These are phyloP conservation scores for Phlegmacium glaucopus DNA, from an alignment of 768 basidiomycete genomes.

Conservation along the genomic window DNA sequence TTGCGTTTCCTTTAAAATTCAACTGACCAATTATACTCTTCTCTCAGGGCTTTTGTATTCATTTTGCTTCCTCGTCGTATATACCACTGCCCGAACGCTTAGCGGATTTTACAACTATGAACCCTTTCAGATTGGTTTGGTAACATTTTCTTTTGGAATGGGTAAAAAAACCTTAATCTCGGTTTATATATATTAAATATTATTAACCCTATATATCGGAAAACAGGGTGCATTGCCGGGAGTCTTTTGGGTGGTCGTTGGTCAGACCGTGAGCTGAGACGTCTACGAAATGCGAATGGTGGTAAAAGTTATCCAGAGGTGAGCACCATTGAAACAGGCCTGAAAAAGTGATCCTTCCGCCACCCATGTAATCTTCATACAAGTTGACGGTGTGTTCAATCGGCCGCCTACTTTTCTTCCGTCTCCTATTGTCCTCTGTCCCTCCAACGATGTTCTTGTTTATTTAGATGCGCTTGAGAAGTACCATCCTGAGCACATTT, in stretches of 20 bases:
- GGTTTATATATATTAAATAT: too few species aligned
- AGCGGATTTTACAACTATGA: slow-evolving; percentile 59
- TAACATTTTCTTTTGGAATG: slow-evolving; percentile 71
- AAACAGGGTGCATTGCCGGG: slow-evolving; percentile 38
- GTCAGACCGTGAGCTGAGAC: slow-evolving; percentile 39
- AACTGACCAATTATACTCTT: background rate
- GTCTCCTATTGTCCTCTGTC: background rate
- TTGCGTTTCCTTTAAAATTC: slow-evolving; percentile 17
- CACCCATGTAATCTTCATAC: too few species aligned
- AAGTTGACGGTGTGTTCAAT: too few species aligned
- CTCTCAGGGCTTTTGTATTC: slow-evolving; percentile 64
- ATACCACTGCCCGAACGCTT: slow-evolving; percentile 73
- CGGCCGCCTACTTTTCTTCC: too few species aligned
- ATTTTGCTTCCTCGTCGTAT: slow-evolving; percentile 66
- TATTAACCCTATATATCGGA: too few species aligned
- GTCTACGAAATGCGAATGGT: slow-evolving; percentile 35
- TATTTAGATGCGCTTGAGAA: slow-evolving; percentile 71
- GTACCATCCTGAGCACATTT: slow-evolving; percentile 54
- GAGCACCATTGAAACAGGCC: slow-evolving; percentile 8
- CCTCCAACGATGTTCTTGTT: too few species aligned
- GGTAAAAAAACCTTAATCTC: slow-evolving; percentile 38
- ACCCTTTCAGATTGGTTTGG: slow-evolving; percentile 69
- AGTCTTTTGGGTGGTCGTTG: slow-evolving; percentile 43
- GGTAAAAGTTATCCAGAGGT: slow-evolving; percentile 63
- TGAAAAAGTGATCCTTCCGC: too few species aligned